Conservation (phyloP, 75 land plant species). For the Cryptomeria japonica region DNA sequence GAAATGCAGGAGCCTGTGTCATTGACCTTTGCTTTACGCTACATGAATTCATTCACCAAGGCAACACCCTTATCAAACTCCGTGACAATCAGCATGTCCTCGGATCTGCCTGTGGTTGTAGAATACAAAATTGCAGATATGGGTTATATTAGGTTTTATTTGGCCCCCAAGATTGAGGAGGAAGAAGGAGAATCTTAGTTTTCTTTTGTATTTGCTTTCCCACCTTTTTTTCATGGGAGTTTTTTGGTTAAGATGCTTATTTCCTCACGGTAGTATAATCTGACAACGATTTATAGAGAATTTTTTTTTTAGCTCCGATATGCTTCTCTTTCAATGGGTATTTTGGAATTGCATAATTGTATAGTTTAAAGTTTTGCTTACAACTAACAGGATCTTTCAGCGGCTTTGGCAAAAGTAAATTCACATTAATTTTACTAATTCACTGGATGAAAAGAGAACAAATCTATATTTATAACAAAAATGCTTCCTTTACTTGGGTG, state of each 20-base stretch:
- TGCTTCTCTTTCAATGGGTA: neutral
- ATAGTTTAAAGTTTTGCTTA: neutral
- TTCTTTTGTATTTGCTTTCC: neutral
- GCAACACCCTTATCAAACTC: conserved; percentile 49
- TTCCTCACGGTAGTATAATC: neutral
- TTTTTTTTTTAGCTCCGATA: neutral
- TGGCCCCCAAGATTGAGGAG: conserved; percentile 56
- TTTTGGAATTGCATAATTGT: neutral
- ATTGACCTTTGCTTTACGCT: conserved; percentile 48
- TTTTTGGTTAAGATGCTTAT: neutral
- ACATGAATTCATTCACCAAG: conserved; percentile 53
- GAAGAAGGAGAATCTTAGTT: conserved; percentile 31
- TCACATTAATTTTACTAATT: neutral
- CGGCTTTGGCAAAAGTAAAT: neutral
- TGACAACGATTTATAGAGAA: neutral
- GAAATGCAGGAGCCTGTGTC: conserved; percentile 54
- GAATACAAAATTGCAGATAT: conserved; percentile 57
- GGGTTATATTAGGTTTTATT: conserved; percentile 45
- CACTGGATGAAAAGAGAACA: neutral
- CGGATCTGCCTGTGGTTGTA: conserved; percentile 46
- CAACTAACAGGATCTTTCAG: neutral
- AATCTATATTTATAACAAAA: neutral
- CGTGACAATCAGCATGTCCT: conserved; percentile 49
- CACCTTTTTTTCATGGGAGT: neutral
- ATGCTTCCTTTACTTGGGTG: neutral